phyloP scores from a whole-genome alignment of 139 green algal species.

The Penium margaritaceum region DNA sequence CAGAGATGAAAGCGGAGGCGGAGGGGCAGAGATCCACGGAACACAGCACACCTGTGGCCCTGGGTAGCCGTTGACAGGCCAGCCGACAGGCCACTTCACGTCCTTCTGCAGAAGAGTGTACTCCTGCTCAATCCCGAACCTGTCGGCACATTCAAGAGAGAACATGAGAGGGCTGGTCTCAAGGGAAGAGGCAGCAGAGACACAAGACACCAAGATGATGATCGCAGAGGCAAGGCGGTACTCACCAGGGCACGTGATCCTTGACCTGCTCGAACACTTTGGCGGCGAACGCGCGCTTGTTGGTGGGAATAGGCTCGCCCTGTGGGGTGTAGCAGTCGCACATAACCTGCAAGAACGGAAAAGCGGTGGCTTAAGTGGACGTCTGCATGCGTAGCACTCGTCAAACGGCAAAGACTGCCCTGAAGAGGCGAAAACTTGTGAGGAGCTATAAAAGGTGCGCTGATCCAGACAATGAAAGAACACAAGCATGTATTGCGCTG shows the following conservation, averaged over 20 bases:
- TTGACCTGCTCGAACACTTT: slow-evolving; percentile 55
- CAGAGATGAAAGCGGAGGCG: too few relatives aligned
- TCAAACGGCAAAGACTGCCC: background rate
- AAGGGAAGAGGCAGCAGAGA: background rate
- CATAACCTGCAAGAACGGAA: slow-evolving; percentile 69
- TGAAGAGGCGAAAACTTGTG: background rate
- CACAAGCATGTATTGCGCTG: background rate
- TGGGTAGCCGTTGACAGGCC: slow-evolving; percentile 37
- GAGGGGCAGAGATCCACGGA: too few relatives aligned
- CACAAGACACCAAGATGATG: background rate
- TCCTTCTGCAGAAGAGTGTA: slow-evolving; percentile 59
- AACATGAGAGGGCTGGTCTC: slow-evolving; percentile 6
- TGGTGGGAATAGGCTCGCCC: slow-evolving; percentile 79
- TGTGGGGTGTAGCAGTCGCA: slow-evolving; percentile 86
- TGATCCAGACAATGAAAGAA: slow-evolving; percentile 70
- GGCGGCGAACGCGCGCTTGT: slow-evolving; percentile 69
- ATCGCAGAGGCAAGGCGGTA: background rate
- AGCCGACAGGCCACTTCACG: slow-evolving; percentile 91
- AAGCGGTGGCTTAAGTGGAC: slow-evolving; percentile 68
- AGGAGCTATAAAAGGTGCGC: slow-evolving; percentile 66
- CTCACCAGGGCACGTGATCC: slow-evolving; percentile 60
- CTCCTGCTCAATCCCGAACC: slow-evolving; percentile 96
- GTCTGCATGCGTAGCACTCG: slow-evolving; percentile 39
- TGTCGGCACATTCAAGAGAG: slow-evolving; percentile 47
- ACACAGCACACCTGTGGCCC: too few relatives aligned